Percentiles rank a stretch among this genome's conserved stretches.
These are phyloP conservation scores for Claviceps sp. DNA, from an alignment of 2,329 filamentous ascomycete species.

Conservation along the genomic window DNA sequence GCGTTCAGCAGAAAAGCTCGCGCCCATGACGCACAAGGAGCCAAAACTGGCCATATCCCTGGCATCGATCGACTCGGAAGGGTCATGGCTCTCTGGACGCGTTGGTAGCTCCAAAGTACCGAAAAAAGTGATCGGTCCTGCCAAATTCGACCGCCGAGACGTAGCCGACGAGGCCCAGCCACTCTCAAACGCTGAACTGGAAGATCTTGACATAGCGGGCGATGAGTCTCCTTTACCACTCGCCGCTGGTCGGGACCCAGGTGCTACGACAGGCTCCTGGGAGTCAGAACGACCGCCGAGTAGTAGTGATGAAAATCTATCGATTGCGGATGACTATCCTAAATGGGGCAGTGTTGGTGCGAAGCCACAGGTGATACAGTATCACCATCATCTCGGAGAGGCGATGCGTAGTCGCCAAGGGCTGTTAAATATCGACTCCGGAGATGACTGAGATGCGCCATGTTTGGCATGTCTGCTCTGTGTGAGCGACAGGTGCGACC, in stretches of 20 bases:
- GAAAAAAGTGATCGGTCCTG: slow-evolving; percentile 29
- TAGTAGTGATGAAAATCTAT: slow-evolving; percentile 44
- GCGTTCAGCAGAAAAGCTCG: slow-evolving; percentile 28
- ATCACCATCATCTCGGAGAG: slow-evolving; percentile 27
- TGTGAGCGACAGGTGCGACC: not conserved
- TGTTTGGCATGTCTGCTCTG: slow-evolving; percentile 9
- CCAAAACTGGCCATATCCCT: slow-evolving; percentile 70
- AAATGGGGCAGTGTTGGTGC: slow-evolving; percentile 39
- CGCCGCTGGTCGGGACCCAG: slow-evolving; percentile 15
- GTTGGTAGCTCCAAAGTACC: slow-evolving; percentile 34
- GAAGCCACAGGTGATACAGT: slow-evolving; percentile 46
- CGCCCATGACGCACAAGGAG: slow-evolving; percentile 33
- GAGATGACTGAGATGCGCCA: slow-evolving; percentile 18
- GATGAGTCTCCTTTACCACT: slow-evolving; percentile 59
- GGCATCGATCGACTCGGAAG: slow-evolving; percentile 90
- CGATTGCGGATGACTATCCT: slow-evolving; percentile 26
- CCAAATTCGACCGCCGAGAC: slow-evolving; percentile 18
- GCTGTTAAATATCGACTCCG: slow-evolving; percentile 29
- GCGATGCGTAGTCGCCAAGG: slow-evolving; percentile 41
- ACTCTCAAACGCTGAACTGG: slow-evolving; percentile 15
- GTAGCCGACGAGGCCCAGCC: slow-evolving; percentile 5
- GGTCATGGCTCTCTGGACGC: slow-evolving; percentile 83
- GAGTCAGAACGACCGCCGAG: slow-evolving; percentile 29
- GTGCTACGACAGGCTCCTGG: slow-evolving; percentile 24
- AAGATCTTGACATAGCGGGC: slow-evolving; percentile 48